Evolutionary conservation across 257 asterid genomes (phyloP).

Genomic region (Echium plantagineum): DNA sequence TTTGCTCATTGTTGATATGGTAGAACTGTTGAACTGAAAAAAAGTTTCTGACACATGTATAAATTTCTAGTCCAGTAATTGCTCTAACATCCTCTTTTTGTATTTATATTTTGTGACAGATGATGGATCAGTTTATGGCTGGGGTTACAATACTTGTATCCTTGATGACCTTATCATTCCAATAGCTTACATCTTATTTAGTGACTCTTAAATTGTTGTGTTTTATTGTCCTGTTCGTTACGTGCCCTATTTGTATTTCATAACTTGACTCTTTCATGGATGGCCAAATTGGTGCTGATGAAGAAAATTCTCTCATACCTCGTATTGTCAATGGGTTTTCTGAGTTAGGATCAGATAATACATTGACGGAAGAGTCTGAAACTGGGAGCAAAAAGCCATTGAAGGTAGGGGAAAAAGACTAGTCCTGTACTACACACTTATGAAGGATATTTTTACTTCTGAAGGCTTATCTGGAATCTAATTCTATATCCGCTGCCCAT

Average conservation of each 20-base stretch:
- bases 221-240: background rate
- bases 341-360: constrained; percentile 39
- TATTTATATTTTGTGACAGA: constrained; percentile 38
- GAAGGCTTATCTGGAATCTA: background rate
- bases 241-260: background rate
- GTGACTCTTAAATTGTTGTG: background rate
- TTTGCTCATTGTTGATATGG: background rate
- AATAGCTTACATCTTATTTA: background rate
- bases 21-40: background rate
- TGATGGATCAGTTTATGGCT: constrained; percentile 90
- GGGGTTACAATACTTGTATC: constrained; percentile 93
- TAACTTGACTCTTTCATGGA: constrained; percentile 56
- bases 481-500: background rate
- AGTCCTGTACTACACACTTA: background rate
- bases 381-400: constrained; percentile 27
- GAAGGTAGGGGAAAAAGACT: constrained; percentile 33
- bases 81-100: background rate
- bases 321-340: constrained; percentile 48
- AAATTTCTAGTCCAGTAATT: too few species aligned
- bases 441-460: too few species aligned
- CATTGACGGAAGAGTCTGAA: constrained; percentile 22
- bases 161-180: constrained; percentile 20
- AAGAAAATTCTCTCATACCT: constrained; percentile 50
- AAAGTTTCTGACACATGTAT: too few species aligned
- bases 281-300: constrained; percentile 69